A percentile compares a stretch with the other conserved stretches of the same genome.
Conservation (phyloP, 768 basidiomycete species). For the Termitomyces sp. region DNA sequence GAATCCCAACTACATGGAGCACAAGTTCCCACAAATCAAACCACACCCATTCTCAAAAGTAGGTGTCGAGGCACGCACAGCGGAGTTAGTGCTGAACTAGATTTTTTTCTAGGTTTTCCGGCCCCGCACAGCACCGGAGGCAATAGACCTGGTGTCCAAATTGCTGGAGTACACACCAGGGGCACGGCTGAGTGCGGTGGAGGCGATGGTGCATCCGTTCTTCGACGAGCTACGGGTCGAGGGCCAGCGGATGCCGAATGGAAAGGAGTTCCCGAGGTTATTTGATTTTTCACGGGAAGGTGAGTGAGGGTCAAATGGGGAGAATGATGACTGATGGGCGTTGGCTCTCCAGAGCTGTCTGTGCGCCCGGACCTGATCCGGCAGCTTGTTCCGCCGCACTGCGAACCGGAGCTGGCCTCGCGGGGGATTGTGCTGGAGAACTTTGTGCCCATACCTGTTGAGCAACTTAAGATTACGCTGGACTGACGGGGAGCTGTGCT, state of each 20-base stretch:
- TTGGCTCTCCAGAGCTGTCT: conserved; percentile 69
- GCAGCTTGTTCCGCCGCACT: conserved; percentile 85
- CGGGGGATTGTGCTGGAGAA: conserved; percentile 83
- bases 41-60: conserved; percentile 99
- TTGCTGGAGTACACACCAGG: conserved; percentile 98
- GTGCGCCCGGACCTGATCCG: conserved; percentile 93
- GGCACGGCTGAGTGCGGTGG: conserved; percentile 82
- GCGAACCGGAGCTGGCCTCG: conserved; percentile 83
- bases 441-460: conserved; percentile 97
- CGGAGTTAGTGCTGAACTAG: not conserved
- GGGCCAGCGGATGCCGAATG: conserved; percentile 93
- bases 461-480: conserved; percentile 90
- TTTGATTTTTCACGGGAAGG: conserved; percentile 95
- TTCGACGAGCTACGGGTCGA: conserved; percentile 93
- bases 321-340: conserved; percentile 1
- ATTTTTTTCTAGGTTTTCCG: conserved; percentile 76
- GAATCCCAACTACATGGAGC: conserved; percentile 99
- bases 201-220: conserved; percentile 93
- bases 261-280: conserved; percentile 89
- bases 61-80: conserved; percentile 14
- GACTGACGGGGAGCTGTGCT: conserved; percentile 49
- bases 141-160: conserved; percentile 93
- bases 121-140: conserved; percentile 92
- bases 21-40: conserved; percentile 99
- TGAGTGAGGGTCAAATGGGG: conserved; percentile 34